Evolutionary conservation across 2,329 filamentous ascomycete species (phyloP).

Genomic region (Penicillium hesseltinei): DNA sequence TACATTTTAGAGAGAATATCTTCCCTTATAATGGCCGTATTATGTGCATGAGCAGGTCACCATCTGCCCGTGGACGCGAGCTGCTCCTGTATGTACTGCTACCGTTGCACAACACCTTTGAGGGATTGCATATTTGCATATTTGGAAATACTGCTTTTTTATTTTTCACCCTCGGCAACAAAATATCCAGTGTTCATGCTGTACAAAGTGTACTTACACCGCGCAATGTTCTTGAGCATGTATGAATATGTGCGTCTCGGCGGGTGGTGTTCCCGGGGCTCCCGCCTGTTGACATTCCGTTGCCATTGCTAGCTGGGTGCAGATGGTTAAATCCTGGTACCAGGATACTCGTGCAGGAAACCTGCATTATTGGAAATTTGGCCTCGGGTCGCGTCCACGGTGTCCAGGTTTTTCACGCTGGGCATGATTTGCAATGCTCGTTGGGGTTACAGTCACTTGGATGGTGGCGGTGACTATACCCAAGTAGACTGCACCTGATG

Average conservation of each 20-base stretch:
- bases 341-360: slow-evolving; percentile 11
- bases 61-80: background rate
- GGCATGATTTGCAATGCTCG: background rate
- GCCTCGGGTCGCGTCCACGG: background rate
- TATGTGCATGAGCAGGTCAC: background rate
- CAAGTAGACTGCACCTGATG: background rate
- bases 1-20: background rate
- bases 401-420: background rate
- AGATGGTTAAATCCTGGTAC: slow-evolving; percentile 9
- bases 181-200: background rate
- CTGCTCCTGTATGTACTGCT: background rate
- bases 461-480: slow-evolving; percentile 2
- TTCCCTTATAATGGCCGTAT: background rate
- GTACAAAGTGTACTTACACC: background rate
- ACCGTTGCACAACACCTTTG: background rate
- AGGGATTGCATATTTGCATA: background rate
- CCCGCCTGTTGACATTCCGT: slow-evolving; percentile 2
- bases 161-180: background rate
- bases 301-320: slow-evolving; percentile 8
- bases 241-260: background rate
- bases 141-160: background rate
- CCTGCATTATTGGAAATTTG: slow-evolving; percentile 14
- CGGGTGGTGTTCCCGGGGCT: background rate
- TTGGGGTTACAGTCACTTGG: background rate
- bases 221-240: background rate